Evolutionary conservation across 208 protist genomes (phyloP).

Genomic region (Porcisia deanei): DNA sequence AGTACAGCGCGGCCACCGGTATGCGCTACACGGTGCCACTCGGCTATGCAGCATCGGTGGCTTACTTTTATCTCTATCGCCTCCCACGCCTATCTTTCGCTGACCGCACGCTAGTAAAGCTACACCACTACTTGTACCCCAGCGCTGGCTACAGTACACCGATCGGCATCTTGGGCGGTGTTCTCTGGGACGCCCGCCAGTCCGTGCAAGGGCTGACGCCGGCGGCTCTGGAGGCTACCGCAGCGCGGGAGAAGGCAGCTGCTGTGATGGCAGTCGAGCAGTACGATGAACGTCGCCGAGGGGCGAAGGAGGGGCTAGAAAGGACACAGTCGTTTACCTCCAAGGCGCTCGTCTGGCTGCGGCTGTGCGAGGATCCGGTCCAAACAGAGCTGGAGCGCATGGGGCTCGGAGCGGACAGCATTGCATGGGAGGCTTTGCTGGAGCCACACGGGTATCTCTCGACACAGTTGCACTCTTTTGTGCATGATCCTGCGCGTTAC

Average conservation of each 20-base stretch:
- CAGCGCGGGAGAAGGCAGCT: constrained; percentile 30
- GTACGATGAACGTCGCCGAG: constrained; percentile 23
- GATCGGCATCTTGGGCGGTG: constrained; percentile 40
- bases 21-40: constrained; percentile 52
- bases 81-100: constrained; percentile 68
- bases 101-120: constrained; percentile 48
- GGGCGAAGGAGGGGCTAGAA: constrained; percentile 20
- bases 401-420: constrained; percentile 25
- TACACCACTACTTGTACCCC: constrained; percentile 84
- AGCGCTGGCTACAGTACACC: constrained; percentile 74
- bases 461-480: constrained; percentile 32
- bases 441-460: constrained; percentile 36
- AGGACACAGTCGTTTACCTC: constrained; percentile 21
- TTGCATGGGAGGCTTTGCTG: constrained; percentile 35
- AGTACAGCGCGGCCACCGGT: constrained; percentile 51
- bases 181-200: constrained; percentile 37
- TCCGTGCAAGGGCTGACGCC: constrained; percentile 27
- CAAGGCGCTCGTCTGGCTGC: constrained; percentile 11
- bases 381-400: constrained; percentile 27
- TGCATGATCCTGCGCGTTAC: constrained; percentile 40
- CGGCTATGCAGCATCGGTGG: constrained; percentile 47
- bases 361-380: constrained; percentile 26
- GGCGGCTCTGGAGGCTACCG: constrained; percentile 12
- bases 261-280: constrained; percentile 37
- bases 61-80: constrained; percentile 70